These are phyloP conservation scores for Chrysosphaeria jannelii DNA, from an alignment of 2,329 filamentous ascomycete species.

Conservation along the genomic window DNA sequence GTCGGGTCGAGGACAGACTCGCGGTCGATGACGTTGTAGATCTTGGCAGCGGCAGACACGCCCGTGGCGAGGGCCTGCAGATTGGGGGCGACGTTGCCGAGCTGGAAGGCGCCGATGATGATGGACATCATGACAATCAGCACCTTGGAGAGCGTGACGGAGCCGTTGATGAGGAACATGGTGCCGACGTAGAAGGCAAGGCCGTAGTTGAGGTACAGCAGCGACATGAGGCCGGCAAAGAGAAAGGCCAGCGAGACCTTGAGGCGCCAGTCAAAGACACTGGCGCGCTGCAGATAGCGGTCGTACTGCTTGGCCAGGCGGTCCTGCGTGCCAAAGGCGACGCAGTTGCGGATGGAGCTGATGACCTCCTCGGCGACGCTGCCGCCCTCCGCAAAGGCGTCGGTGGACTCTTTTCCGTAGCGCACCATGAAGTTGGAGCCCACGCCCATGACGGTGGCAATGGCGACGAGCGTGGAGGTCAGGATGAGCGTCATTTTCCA, in stretches of 20 bases:
- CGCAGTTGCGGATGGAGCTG: slow-evolving; percentile 72
- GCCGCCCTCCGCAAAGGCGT: slow-evolving; percentile 58
- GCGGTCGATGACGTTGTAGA: slow-evolving; percentile 81
- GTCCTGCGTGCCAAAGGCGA: slow-evolving; percentile 79
- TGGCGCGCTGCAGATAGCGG: slow-evolving; percentile 36
- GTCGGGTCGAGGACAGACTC: slow-evolving; percentile 56
- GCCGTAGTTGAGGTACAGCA: slow-evolving; percentile 67
- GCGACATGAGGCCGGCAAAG: slow-evolving; percentile 55
- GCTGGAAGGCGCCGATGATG: slow-evolving; percentile 74
- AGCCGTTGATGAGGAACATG: slow-evolving; percentile 35
- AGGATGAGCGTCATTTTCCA: slow-evolving; percentile 87
- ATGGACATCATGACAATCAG: slow-evolving; percentile 70
- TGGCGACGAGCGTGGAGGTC: slow-evolving; percentile 48
- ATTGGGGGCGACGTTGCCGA: slow-evolving; percentile 70
- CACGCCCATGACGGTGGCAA: slow-evolving; percentile 46
- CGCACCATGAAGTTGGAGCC: slow-evolving; percentile 49
- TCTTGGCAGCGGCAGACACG: slow-evolving; percentile 63
- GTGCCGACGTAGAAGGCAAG: slow-evolving; percentile 74
- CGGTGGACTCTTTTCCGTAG: slow-evolving; percentile 48
- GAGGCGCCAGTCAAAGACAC: slow-evolving; percentile 45
- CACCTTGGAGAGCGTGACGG: slow-evolving; percentile 36
- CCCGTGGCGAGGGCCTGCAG: slow-evolving; percentile 62
- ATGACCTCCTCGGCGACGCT: slow-evolving; percentile 83
- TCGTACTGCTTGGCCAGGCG: slow-evolving; percentile 76
- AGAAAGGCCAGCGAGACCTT: slow-evolving; percentile 47